These are phyloP conservation scores for Petunia hybrid DNA, from an alignment of 305 asterid genomes.

Conservation along the genomic window DNA sequence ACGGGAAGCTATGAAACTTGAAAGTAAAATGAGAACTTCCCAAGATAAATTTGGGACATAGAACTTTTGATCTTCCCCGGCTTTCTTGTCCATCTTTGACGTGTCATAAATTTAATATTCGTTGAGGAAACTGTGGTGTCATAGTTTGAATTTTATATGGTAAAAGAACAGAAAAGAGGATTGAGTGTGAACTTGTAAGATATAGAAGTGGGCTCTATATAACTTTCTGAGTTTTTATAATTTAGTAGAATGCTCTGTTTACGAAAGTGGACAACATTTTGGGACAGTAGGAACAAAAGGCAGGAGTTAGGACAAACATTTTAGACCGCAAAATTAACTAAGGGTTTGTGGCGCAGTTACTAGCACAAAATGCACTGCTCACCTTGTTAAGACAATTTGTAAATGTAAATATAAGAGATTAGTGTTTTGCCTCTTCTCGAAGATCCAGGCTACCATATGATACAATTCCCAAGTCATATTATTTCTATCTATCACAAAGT, in stretches of 20 bases:
- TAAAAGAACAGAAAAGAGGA: conserved; percentile 14
- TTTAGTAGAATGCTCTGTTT: background rate
- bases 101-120: conserved; percentile 10
- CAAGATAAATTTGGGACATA: conserved; percentile 11
- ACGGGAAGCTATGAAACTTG: background rate
- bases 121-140: conserved; percentile 15
- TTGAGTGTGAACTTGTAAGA: background rate
- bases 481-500: conserved; percentile 12
- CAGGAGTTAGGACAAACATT: background rate
- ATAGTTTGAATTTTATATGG: background rate
- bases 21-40: background rate
- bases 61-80: background rate
- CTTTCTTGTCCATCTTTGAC: background rate
- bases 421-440: background rate
- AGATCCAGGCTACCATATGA: conserved; percentile 16
- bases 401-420: background rate
- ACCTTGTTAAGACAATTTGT: background rate
- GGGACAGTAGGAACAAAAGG: background rate
- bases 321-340: conserved; percentile 15
- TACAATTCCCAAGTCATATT: conserved; percentile 3
- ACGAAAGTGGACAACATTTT: conserved; percentile 4
- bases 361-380: conserved; percentile 12
- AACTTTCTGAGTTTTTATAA: background rate
- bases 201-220: background rate
- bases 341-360: background rate